phyloP scores from a whole-genome alignment of 257 asterid genomes.

The Agastache rugosa region DNA sequence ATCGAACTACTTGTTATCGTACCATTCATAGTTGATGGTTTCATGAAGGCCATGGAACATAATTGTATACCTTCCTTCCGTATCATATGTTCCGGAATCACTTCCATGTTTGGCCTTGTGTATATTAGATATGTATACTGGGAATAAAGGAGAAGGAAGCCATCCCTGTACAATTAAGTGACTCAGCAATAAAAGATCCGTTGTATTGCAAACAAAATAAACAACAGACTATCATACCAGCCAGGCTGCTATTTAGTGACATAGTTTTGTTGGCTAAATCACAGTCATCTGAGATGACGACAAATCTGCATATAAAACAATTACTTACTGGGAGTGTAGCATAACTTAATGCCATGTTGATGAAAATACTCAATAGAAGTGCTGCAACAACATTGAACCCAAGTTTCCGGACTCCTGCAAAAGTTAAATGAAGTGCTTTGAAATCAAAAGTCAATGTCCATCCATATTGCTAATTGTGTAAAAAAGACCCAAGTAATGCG shows the following conservation, averaged over 20 bases:
- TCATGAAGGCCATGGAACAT: neutral
- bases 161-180: constrained; percentile 56
- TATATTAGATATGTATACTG: constrained; percentile 63
- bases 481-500: neutral
- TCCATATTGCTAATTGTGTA: neutral
- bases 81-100: constrained; percentile 70
- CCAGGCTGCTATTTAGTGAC: too few relatives aligned
- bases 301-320: neutral
- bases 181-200: neutral
- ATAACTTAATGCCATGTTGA: constrained; percentile 62
- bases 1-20: neutral
- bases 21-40: neutral
- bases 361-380: constrained; percentile 43
- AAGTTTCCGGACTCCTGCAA: constrained; percentile 56
- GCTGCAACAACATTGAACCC: constrained; percentile 70
- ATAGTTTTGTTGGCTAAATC: too few relatives aligned
- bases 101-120: constrained; percentile 88
- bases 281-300: neutral
- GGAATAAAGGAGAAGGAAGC: constrained; percentile 74
- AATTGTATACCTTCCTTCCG: constrained; percentile 69
- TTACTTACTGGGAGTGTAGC: constrained; percentile 70
- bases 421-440: constrained; percentile 17
- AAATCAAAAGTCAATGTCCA: neutral
- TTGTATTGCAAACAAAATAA: neutral
- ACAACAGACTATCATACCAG: neutral